These are phyloP conservation scores for Syzygium syzygioides DNA, from an alignment of 441 rosid species.

Conservation along the genomic window DNA sequence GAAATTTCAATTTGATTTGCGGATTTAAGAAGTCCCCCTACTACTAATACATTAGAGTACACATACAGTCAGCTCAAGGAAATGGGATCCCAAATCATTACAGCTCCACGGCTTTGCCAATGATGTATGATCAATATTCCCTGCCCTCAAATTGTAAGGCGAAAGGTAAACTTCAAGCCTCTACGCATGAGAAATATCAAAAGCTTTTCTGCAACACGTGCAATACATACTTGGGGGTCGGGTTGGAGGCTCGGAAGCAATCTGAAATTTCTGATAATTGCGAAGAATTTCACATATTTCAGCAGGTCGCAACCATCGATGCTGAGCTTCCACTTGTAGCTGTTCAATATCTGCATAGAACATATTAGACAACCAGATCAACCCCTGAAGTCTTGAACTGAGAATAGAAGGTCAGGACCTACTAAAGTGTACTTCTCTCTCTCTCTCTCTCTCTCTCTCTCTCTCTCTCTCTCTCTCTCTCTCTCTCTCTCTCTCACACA, in stretches of 20 bases:
- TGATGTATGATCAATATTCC: not conserved
- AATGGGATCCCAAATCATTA: not conserved
- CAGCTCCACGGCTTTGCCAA: not conserved
- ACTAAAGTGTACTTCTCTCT: not conserved
- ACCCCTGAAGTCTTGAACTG: not conserved
- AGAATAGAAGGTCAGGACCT: not conserved
- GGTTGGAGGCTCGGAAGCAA: constrained; percentile 70
- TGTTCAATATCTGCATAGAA: constrained; percentile 63
- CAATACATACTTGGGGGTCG: constrained; percentile 68
- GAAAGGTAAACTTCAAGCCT: not conserved
- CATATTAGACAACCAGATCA: not conserved
- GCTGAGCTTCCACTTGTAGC: constrained; percentile 70
- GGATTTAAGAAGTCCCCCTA: not conserved
- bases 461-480: not conserved
- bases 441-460: not conserved
- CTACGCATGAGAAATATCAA: not conserved
- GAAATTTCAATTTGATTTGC: not conserved
- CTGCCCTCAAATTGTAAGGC: not conserved
- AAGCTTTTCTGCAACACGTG: not conserved
- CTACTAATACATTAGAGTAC: not conserved
- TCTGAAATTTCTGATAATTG: constrained; percentile 70
- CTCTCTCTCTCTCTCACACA: not conserved
- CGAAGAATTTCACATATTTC: constrained; percentile 95
- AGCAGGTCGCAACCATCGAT: constrained; percentile 95
- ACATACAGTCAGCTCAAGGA: not conserved